Evolutionary conservation across 2,329 filamentous ascomycete species (phyloP), one percentile per base, ranked within the genome.

Genomic region (Colletotrichum gloeosporioides): DNA sequence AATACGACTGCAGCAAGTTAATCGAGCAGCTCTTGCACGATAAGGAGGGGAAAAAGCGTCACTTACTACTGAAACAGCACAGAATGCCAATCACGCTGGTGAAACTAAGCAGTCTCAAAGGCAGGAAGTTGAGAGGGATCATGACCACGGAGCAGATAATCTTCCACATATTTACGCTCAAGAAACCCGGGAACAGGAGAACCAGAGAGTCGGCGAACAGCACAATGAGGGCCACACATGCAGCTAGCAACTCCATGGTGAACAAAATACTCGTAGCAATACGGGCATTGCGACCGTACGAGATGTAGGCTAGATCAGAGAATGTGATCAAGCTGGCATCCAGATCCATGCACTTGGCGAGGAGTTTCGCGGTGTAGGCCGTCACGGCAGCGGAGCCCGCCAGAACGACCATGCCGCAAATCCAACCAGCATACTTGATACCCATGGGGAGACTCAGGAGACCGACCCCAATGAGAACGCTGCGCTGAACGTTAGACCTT

Each of bases 131-230:
- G 69, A 99, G 88, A 15, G 96, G 95, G 74, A 98, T 88, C 79
- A 99, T 88, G 71, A 98, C 87, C 22, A 95, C 76, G 18, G 95
- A 93, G 83, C 96, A 98, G 34, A 98, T 84, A 36, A 96, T 88
- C 86, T 99, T 99, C 96, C 96, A 99, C 77, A 92, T 87, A 0
- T 91, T 89, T 7, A 94, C 86, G 63, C 90, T 92, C 62, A 90
- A 81, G 78, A 94, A 86, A 0, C 91, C 92, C 0, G 95, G 95
- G 67, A 98, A 91, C 25, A 99, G 86, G 16, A 95, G 90, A 80
- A 95, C 88, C 80, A 99, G 89, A 61, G 95, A 98, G 85, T 99
- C 97, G 68, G 95, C 95, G 84, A 99, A 99, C n/a, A 98, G 90
- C 25, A 98, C 95, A 36, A 98, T 91, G 5, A 98, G 89, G 4